Evolutionary conservation across 176 grass and related monocot species (phyloP), one percentile per base, ranked within the genome.

Genomic region (Olyra latifolia): DNA sequence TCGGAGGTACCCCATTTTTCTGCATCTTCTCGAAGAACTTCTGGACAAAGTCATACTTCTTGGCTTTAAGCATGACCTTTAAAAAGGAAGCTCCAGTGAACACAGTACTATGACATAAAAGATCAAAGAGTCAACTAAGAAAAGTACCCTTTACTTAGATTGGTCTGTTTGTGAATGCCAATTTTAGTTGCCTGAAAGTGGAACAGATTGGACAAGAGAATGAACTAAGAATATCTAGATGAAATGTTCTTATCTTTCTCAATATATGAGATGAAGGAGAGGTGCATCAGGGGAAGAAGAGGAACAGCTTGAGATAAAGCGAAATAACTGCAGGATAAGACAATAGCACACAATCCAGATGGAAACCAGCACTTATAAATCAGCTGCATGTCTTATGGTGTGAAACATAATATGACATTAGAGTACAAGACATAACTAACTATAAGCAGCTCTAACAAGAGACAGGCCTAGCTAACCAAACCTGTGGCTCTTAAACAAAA

Each of bases 21-120:
- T 77, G 80, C 94, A 97, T 97, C 70, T 91, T 97, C 29, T 94
- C 82, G 55, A 90, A 97, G 75, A 88, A 97, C 71, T 90, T 94
- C 82, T 94, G 85, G 43, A 92, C 91, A 71, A 94, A 90, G 29
- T 92, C 87, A 75, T 97, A 90, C 80, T 90, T 97, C 68, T 89
- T 89, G 57, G 94, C 84, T 86, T 88, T 94, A 68, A 97, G 87
- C 94, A 97, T 97, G 40, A 94, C 94, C 94, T 97, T 80, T 88
- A 71, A 90, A 88, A 79, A 77, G 80, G 74, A n/a, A 87, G 25
- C 38, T 71, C 66, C 78, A 54, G 52, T 91, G 74, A 93, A 86
- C 59, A 68, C 48, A 66, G 19, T 80, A 85, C 69, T 47, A 78
- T 75, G 35, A 42, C 72, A 50, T 17, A 74, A 73, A 57, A 86